Evolutionary conservation across 148 eudicot species (phyloP), one percentile per base, ranked within the genome.

Genomic region (Salicornia ramosissima): DNA sequence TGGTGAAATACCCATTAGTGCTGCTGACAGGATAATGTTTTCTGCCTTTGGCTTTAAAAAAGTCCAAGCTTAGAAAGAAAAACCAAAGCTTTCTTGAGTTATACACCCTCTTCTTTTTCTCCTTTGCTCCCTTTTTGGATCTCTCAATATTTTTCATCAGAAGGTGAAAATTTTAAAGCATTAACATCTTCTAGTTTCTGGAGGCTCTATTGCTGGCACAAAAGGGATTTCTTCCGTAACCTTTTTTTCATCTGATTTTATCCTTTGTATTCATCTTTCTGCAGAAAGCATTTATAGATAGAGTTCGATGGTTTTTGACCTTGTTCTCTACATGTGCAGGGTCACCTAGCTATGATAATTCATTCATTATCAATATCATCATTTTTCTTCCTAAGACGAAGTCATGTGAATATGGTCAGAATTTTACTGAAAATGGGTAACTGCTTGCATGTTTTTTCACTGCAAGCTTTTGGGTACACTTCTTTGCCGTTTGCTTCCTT

Each of bases 401-500:
- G 79, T 62, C 86, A 69, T 61, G 42, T 83, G 42, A 59, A 74
- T 67, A 51, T 72, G 61, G 71, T 64, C 67, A 82, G 68, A 67
- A 57, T 71, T 57, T 59, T 77, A 59, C 68, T 64, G 64, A 80
- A 75, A 53, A 19, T 80, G 58, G 55, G 77, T 69, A 72, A 67
- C 59, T 57, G 73, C 49, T 56, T 82, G 55, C 67, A 80, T 55
- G 78, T 65, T 62, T 75, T 56, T 76, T 70, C 80, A 46, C 24
- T 75, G 64, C 82, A 67, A 75, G 77, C 80, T 51, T 75, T 82
- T 63, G 71, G 67, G 11, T 81, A 71, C 66, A 64, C 84, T 79
- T 82, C 74, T 65, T 67, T 79, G 42, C 83, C 76, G 10, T 91
- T 91, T 76, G 99, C 97, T 69, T 88, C 90, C 65, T 49, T 88